Evolutionary conservation across 1,284 basidiomycete species (phyloP).

Genomic region (Ceratobasidium sp.): DNA sequence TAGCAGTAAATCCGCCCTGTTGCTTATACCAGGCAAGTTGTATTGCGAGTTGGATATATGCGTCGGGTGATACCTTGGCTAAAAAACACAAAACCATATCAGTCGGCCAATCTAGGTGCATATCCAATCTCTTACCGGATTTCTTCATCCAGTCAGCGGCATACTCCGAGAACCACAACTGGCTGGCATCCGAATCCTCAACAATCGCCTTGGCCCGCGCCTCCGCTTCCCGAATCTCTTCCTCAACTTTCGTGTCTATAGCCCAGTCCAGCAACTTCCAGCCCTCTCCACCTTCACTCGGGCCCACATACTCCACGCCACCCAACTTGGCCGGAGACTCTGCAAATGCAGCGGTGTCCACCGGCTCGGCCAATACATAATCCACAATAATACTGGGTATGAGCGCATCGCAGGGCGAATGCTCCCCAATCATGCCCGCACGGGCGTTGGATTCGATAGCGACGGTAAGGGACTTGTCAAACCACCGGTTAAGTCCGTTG

Average conservation of each 20-base stretch:
- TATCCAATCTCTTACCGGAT: conserved; percentile 66
- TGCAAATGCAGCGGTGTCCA: conserved; percentile 64
- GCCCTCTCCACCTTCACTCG: conserved; percentile 52
- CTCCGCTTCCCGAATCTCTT: conserved; percentile 74
- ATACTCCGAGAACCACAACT: conserved; percentile 88
- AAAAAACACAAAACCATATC: background rate
- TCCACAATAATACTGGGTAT: conserved; percentile 91
- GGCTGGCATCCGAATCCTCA: conserved; percentile 85
- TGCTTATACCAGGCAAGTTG: conserved; percentile 93
- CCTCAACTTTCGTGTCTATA: conserved; percentile 71
- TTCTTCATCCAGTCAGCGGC: conserved; percentile 93
- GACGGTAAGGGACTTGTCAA: conserved; percentile 89
- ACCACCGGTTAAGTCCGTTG: conserved; percentile 88
- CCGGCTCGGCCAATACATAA: conserved; percentile 78
- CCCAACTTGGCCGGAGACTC: conserved; percentile 32
- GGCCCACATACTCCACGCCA: conserved; percentile 38
- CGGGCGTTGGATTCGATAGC: conserved; percentile 89
- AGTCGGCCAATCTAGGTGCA: conserved; percentile 14
- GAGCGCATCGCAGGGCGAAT: conserved; percentile 92
- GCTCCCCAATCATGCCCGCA: conserved; percentile 92
- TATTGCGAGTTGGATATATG: conserved; percentile 92
- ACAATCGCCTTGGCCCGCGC: conserved; percentile 73
- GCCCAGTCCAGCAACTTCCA: conserved; percentile 86
- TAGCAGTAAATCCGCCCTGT: conserved; percentile 84
- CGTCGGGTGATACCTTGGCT: conserved; percentile 88